Conservation (phyloP, 73 alveolate genomes). For the Tetrahymena thermophila region DNA sequence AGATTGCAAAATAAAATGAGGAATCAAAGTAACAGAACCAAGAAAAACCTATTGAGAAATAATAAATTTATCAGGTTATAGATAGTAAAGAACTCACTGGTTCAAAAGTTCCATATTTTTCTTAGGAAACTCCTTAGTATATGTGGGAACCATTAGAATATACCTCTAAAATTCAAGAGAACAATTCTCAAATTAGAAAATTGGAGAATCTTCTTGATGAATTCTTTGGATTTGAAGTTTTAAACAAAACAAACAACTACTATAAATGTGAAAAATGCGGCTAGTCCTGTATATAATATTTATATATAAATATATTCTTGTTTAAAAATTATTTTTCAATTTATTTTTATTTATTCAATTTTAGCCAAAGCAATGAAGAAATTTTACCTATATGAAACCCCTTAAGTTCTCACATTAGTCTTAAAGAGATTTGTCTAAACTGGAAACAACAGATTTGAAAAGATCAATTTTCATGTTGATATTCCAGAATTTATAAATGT, state of each 20-base stretch:
- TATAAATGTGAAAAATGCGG: constrained; percentile 37
- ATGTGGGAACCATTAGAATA: constrained; percentile 18
- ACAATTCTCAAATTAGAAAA: neutral
- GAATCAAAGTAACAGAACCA: neutral
- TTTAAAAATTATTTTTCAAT: neutral
- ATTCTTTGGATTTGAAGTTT: constrained; percentile 26
- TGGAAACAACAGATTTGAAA: constrained; percentile 15
- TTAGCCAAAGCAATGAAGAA: constrained; percentile 27
- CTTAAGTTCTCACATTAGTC: constrained; percentile 23
- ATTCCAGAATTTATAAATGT: constrained; percentile 17
- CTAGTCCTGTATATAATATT: neutral
- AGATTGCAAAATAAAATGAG: neutral
- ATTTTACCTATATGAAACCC: constrained; percentile 28
- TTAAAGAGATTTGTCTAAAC: constrained; percentile 23
- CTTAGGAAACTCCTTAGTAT: neutral
- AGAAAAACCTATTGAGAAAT: neutral
- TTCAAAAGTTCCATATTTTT: constrained; percentile 8
- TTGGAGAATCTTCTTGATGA: constrained; percentile 22
- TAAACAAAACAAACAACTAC: constrained; percentile 11
- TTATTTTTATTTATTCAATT: neutral
- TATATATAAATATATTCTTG: neutral
- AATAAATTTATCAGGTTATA: neutral
- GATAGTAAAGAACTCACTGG: neutral
- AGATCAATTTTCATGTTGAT: constrained; percentile 24
- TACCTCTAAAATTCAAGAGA: neutral